Evolutionary conservation across 169 alveolate genomes (phyloP).

Genomic region (Cryptosporidium baileyi): DNA sequence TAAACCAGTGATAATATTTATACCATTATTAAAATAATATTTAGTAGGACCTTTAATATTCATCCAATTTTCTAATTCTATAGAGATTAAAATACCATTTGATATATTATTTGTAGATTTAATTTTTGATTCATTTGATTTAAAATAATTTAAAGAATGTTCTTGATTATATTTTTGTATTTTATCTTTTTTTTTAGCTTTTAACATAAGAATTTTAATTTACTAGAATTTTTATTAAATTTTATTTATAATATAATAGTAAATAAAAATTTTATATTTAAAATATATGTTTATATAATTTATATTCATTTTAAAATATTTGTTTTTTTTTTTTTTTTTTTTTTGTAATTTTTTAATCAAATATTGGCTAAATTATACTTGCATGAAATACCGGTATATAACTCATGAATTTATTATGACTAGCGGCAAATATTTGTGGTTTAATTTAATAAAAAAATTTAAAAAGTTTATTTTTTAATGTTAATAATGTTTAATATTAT

Average conservation of each 20-base stretch:
- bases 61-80: slow-evolving; percentile 64
- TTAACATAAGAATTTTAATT: no score
- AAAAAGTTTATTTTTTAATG: neutral
- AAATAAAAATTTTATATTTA: neutral
- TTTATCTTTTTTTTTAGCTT: no score
- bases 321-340: no score
- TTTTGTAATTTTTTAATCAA: no score
- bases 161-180: no score
- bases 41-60: slow-evolving; percentile 58
- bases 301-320: no score
- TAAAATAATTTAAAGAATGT: no score
- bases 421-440: slow-evolving; percentile 39
- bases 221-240: no score
- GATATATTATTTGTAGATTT: no score
- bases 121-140: neutral
- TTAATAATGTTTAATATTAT: no score
- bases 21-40: slow-evolving; percentile 16
- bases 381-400: slow-evolving; percentile 35
- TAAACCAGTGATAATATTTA: slow-evolving; percentile 35
- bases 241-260: neutral
- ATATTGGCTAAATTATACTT: neutral
- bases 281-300: slow-evolving; percentile 51
- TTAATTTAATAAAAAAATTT: neutral
- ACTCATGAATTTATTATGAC: slow-evolving; percentile 30
- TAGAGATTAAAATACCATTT: slow-evolving; percentile 47